A percentile compares a stretch with the other conserved stretches of the same genome.
Evolutionary conservation across 1,139 yeast species (phyloP).

Genomic region (Candida tetrigidarum): DNA sequence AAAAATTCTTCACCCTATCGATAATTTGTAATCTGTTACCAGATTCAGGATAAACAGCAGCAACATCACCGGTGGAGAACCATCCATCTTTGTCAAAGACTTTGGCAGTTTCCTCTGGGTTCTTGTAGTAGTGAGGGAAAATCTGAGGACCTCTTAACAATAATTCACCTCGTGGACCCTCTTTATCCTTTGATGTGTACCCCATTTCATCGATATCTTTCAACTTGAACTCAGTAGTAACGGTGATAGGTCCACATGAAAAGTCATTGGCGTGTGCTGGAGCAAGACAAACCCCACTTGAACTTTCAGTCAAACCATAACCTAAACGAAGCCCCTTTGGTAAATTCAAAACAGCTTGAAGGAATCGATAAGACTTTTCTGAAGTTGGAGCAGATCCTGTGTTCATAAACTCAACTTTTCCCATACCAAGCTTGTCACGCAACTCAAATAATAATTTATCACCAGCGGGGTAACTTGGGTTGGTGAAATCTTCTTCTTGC

Average conservation of each 20-base stretch:
- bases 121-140: constrained; percentile 38
- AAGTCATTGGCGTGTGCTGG: constrained; percentile 39
- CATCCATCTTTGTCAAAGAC: constrained; percentile 60
- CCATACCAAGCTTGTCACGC: constrained; percentile 41
- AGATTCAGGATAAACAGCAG: constrained; percentile 24
- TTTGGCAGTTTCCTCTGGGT: constrained; percentile 41
- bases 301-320: constrained; percentile 50
- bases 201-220: constrained; percentile 45
- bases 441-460: constrained; percentile 31
- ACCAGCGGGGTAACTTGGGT: constrained; percentile 28
- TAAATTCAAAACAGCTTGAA: constrained; percentile 40
- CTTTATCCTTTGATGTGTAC: constrained; percentile 31
- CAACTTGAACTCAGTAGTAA: constrained; percentile 39
- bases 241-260: constrained; percentile 39
- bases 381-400: constrained; percentile 51
- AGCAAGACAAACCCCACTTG: constrained; percentile 40
- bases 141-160: constrained; percentile 44
- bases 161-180: constrained; percentile 46
- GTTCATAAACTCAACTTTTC: constrained; percentile 27
- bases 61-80: constrained; percentile 47
- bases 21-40: constrained; percentile 34
- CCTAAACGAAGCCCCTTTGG: constrained; percentile 41
- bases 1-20: constrained; percentile 48
- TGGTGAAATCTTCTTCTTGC: constrained; percentile 15
- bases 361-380: constrained; percentile 41